Evolutionary conservation across 352 stramenopile species (phyloP), one percentile per base, ranked within the genome.

Genomic region (Pythium pectinolyticum): DNA sequence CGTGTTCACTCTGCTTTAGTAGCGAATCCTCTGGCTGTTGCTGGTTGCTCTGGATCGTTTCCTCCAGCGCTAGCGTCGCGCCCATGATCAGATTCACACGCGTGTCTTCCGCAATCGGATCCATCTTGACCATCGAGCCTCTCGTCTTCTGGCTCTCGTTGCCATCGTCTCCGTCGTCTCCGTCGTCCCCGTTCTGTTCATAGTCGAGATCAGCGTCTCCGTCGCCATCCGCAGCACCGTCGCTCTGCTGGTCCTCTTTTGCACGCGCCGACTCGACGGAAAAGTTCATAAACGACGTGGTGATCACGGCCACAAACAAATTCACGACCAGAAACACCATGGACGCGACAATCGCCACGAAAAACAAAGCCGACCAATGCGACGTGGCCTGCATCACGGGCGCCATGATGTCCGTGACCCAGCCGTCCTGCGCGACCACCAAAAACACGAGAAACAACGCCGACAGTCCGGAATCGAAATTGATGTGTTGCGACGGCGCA

Each of bases 321-420:
- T 93, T 93, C 31, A 93, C 81, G 40, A 91, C 84, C 15, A 93
- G 75, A 41, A 93, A 91, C 9, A 93, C 84, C 76, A 93, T 86
- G 28, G 79, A 82, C 4, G 72, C 72, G 31, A 93, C 78, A 48
- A 93, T 90, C 11, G 70, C 75, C 19, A 89, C 68, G 40, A 93
- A 93, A 56, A 91, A 93, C 9, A 78, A 49, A 25, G 82, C 58
- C 28, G 78, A 88, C 12, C 77, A 77, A 28, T 61, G 55, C 22
- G 80, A 89, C 25, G 76, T 88, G 27, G 72, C 59, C 47, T 93
- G 74, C 17, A 91, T 75, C 48, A 88, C 80, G 12, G 84, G 84
- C 58, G 88, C 67, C 84, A 93, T 93, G 57, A 91, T 91, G 51
- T 90, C 81, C 2, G 67, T 70, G 40, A 91, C 77, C 84, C 84